Conservation (phyloP, 495 filamentous ascomycete genomes). For the Daldinia caldariorum region DNA sequence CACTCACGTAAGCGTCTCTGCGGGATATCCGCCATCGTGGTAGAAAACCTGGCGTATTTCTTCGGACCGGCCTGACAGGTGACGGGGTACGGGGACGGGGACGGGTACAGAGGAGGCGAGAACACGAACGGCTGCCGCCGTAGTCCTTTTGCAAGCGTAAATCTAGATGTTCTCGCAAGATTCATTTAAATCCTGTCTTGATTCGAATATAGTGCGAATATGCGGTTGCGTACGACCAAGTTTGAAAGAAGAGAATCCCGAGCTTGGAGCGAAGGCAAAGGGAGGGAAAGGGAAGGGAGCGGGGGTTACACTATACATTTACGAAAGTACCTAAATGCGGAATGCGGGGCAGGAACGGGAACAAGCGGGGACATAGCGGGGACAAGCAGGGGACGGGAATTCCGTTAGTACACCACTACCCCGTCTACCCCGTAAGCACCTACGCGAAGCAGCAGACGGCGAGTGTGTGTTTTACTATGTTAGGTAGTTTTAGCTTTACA, state of each 20-base stretch:
- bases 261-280: slow-evolving; percentile 17
- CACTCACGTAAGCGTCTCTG: slow-evolving; percentile 55
- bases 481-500: too few relatives aligned
- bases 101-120: slow-evolving; percentile 2
- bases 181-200: slow-evolving; percentile 18
- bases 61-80: slow-evolving; percentile 3
- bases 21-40: slow-evolving; percentile 41
- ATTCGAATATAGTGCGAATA: background rate
- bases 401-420: too few relatives aligned
- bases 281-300: too few relatives aligned
- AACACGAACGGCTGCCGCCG: slow-evolving; percentile 15
- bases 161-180: slow-evolving; percentile 18
- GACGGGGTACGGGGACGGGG: slow-evolving; percentile 11
- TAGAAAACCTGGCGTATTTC: slow-evolving; percentile 41
- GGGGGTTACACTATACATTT: background rate
- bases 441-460: too few relatives aligned
- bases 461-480: too few relatives aligned
- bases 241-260: slow-evolving; percentile 10
- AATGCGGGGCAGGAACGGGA: slow-evolving; percentile 24
- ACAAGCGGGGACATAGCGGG: slow-evolving; percentile 4
- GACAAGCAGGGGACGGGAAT: background rate
- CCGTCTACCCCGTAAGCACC: too few relatives aligned
- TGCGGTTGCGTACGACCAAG: background rate
- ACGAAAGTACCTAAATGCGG: slow-evolving; percentile 7
- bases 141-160: slow-evolving; percentile 12